Base-by-base conservation (phyloP, 805 yeast genomes). In the Naumovozyma baii region DNA sequence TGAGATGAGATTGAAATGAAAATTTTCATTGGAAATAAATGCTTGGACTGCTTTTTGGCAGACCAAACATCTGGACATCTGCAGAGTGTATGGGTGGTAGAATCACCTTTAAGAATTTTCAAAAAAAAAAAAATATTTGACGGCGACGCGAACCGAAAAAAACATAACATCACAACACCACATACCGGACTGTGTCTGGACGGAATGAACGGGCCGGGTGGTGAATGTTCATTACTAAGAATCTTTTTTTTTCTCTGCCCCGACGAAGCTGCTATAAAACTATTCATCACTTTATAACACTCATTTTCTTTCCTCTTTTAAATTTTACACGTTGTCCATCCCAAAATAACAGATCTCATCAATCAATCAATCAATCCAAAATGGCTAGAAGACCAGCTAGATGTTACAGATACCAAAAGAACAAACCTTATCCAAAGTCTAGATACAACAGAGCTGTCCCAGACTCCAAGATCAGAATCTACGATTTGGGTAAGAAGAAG, bases 321-420 rank as follows among this genome's bases (percentile, higher is more conserved):
- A 16, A 19, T 29, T 13, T 3, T 12, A 8, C 28, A n/a, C n/a
- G n/a, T n/a, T n/a, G n/a, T n/a, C n/a, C n/a, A n/a, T n/a, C n/a
- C n/a, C n/a, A n/a, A n/a, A n/a, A n/a, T n/a, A n/a, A n/a, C n/a
- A n/a, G n/a, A n/a, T n/a, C n/a, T n/a, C n/a, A n/a, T n/a, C n/a
- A n/a, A n/a, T n/a, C n/a, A n/a, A n/a, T n/a, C n/a, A n/a, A n/a
- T n/a, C n/a, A n/a, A 52, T 68, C 70, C 78, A 84, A 81, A 70
- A 90, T 90, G 97, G 96, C 97, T 73, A 87, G 97, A 79, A 90
- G 97, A 83, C 98, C 98, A 74, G 98, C 98, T 81, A 86, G 97
- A 83, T 92, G 98, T 80, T 92, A 92, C 96, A 87, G 98, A 80
- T 92, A 90, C 94, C 94, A 96, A 84, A 92, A 92, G 85, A 92